These are phyloP conservation scores for Lotus japonicus DNA, from an alignment of 306 rosid genomes.

Conservation along the genomic window DNA sequence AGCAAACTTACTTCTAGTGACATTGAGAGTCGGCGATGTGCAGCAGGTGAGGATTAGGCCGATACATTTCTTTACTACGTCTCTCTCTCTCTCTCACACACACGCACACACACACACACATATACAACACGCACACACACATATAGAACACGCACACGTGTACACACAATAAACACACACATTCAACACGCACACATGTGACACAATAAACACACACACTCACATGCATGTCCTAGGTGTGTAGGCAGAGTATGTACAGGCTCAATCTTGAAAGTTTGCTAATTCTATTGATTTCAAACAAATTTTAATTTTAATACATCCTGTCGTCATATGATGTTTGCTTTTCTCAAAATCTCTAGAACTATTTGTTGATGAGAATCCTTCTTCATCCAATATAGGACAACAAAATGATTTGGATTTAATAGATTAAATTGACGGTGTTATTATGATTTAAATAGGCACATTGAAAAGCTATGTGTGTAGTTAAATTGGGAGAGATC, in stretches of 20 bases:
- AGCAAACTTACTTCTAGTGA: conserved; percentile 45
- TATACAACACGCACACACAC: too few relatives aligned
- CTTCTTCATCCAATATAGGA: background rate
- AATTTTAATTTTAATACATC: background rate
- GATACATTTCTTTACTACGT: background rate
- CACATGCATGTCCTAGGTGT: background rate
- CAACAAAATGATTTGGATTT: background rate
- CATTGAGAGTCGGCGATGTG: conserved; percentile 50
- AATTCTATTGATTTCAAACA: background rate
- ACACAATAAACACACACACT: too few relatives aligned
- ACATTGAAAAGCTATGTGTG: background rate
- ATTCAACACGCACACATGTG: too few relatives aligned
- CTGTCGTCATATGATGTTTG: background rate
- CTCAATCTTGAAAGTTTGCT: conserved; percentile 1
- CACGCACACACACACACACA: background rate
- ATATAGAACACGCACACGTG: too few relatives aligned
- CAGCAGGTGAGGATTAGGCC: conserved; percentile 53
- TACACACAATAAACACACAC: too few relatives aligned
- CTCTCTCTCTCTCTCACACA: background rate
- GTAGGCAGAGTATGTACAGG: background rate
- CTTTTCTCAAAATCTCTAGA: background rate
- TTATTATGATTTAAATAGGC: conserved; percentile 1
- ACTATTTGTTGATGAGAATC: background rate
- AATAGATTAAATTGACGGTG: background rate
- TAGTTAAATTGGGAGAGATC: background rate